A percentile compares a stretch with the other conserved stretches of the same genome.
These are phyloP conservation scores for Coemansia guatemalensis DNA, from an alignment of 192 early-diverging fungal species.

Conservation along the genomic window DNA sequence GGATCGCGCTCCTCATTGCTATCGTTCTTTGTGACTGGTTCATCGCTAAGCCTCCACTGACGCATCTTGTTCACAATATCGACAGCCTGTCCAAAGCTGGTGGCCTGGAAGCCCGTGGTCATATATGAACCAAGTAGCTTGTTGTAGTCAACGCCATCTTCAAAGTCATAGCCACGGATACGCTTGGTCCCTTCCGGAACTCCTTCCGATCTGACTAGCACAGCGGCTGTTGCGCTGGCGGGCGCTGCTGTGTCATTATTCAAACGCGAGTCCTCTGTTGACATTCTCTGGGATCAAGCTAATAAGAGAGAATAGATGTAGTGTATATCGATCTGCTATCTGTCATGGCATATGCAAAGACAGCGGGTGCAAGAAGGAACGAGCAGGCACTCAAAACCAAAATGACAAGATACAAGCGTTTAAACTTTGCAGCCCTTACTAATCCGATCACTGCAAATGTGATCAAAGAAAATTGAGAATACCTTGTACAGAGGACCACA, in stretches of 20 bases:
- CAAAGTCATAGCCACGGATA: constrained; percentile 93
- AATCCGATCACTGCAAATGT: neutral
- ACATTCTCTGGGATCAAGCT: constrained; percentile 9
- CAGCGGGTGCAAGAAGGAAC: neutral
- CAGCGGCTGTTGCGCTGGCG: constrained; percentile 56
- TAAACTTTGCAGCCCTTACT: neutral
- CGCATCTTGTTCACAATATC: constrained; percentile 92
- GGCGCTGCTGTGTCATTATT: constrained; percentile 10
- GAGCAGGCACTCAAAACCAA: neutral
- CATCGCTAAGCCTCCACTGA: constrained; percentile 84
- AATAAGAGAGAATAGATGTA: neutral
- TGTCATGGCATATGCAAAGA: neutral
- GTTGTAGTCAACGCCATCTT: constrained; percentile 74
- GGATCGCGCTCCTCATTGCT: constrained; percentile 66
- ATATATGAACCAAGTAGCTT: constrained; percentile 70
- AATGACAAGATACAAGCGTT: neutral
- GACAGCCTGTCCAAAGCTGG: constrained; percentile 82
- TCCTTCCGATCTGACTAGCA: constrained; percentile 66
- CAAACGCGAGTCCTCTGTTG: neutral
- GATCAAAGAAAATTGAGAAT: neutral
- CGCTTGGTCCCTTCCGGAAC: constrained; percentile 63
- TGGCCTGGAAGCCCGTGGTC: constrained; percentile 93
- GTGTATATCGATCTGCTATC: neutral
- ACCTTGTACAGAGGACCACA: neutral
- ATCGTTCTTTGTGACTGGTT: constrained; percentile 61